Evolutionary conservation across 345 rosid species (phyloP), one percentile per base, ranked within the genome.

Genomic region (Eutrema japonicum): DNA sequence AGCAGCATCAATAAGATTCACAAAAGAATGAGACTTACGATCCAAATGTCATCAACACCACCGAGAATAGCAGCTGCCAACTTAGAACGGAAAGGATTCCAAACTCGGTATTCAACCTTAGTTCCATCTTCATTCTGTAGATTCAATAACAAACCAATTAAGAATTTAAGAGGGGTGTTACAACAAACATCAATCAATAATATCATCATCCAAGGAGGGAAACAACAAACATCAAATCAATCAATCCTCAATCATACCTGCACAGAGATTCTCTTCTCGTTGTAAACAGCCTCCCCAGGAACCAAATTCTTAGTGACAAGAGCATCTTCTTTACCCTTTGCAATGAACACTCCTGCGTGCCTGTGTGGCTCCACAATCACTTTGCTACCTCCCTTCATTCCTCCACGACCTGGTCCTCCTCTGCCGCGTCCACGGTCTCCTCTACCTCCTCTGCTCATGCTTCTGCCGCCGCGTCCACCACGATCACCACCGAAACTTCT

Each of bases 1-100:
- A 47, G 0, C 2, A n/a, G 0, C 14, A 53, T 0, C 35, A 26
- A 30, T 8, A 7, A 30, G 47, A 47, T 43, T 47, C 2, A 45
- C 5, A 60, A 0, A 12, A 14, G 35, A 9, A 56, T 5, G 13
- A 0, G 11, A 72, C 98, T 85, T 54, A 92, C 99, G 77, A 96
- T 92, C 89, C 92, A 92, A 6, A 96, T 89, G 64, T 96, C 81
- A 69, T 96, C 99, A 78, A 92, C 96, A 79, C 99, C 99, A 72
- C 97, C 99, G 27, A 96, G 96, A 82, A 96, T 80, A 51, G 99
- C 98, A 35, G 99, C 96, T 0, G 99, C 98, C 79, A 92, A 78
- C 82, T 96, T 96, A 1, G 99, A 96, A 14, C 99, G 84, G 86
- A 96, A 92, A 11, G 99, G 99, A 61, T 96, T 96, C 99, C 99